Base-by-base conservation (phyloP, 495 filamentous ascomycete genomes). In the Aspergillus kassunensis region DNA sequence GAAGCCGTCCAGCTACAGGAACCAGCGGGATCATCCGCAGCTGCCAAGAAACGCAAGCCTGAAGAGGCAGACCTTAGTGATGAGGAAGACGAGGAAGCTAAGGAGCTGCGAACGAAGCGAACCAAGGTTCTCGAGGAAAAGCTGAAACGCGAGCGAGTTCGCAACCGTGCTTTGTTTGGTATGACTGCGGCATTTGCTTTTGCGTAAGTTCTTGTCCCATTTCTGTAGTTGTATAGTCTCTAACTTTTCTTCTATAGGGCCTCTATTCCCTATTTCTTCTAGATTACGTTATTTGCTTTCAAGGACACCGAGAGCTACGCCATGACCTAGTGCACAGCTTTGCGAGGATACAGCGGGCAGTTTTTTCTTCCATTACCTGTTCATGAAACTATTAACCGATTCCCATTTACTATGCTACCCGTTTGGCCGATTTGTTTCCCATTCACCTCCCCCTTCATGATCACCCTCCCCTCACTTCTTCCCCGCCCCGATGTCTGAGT, bases 111-210 rank as follows among this genome's bases (percentile, higher is more conserved):
- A 31, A 73, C 79, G 0, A 96, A 95, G 85, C 89, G 82, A 61
- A 80, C 81, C 13, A 87, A 84, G 72, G 79, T 88, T 9, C 73
- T 90, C 35, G 79, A 84, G 61, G 80, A 85, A 15, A 84, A 92
- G 66, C 63, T 96, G 51, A 84, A 84, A 66, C 90, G 86, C 65
- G 88, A 96, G 68, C 85, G 80, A 55, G 86, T 96, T 34, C 82
- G 86, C 68, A 90, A 83, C 60, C 82, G 89, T 59, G 89, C 92
- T 45, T 75, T 93, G 50, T 75, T 95, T 59, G 91, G 93, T 36
- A 78, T 97, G 46, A 88, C 83, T 30, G 90, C 86, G 35, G 89
- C 87, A 19, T 80, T 96, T 66, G 87, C 87, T 24, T 76, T 97
- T 71, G 91, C 90, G 92, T 97, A 78, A 71, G 90, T 85, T 42